Percentiles rank a stretch among this genome's conserved stretches.
Conservation (phyloP, 805 yeast species). For the Ogataea ganodermae region DNA sequence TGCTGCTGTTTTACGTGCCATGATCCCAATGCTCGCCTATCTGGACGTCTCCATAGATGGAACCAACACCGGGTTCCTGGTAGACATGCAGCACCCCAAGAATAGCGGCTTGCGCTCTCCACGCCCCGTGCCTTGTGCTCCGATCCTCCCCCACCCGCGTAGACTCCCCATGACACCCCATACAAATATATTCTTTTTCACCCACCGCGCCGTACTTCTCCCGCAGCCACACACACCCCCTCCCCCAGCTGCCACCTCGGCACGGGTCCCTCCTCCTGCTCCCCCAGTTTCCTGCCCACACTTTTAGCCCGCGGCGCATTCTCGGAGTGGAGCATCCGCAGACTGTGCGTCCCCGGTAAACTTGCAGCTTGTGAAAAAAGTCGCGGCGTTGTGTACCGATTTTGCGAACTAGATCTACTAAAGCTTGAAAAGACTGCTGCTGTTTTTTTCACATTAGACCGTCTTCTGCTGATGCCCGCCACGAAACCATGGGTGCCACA, state of each 20-base stretch:
- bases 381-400: constrained; percentile 3
- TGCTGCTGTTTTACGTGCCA: not conserved
- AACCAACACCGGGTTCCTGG: not conserved
- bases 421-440: not conserved
- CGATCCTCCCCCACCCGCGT: not conserved
- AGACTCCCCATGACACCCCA: constrained; percentile 1
- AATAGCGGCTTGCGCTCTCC: too few relatives aligned
- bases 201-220: constrained; percentile 5
- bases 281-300: not conserved
- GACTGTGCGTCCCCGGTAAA: constrained; percentile 1
- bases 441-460: not conserved
- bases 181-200: not conserved
- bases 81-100: not conserved
- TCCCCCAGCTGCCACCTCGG: not conserved
- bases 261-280: not conserved
- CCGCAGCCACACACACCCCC: constrained; percentile 1
- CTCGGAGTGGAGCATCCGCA: constrained; percentile 7
- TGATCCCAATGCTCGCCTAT: not conserved
- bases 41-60: not conserved
- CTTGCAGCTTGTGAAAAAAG: not conserved
- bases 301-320: not conserved
- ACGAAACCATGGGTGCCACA: constrained; percentile 1
- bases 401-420: not conserved
- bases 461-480: not conserved
- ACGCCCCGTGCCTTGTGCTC: too few relatives aligned